Evolutionary conservation across 1,139 yeast genomes (phyloP).

Genomic region (Diutina siamensis): DNA sequence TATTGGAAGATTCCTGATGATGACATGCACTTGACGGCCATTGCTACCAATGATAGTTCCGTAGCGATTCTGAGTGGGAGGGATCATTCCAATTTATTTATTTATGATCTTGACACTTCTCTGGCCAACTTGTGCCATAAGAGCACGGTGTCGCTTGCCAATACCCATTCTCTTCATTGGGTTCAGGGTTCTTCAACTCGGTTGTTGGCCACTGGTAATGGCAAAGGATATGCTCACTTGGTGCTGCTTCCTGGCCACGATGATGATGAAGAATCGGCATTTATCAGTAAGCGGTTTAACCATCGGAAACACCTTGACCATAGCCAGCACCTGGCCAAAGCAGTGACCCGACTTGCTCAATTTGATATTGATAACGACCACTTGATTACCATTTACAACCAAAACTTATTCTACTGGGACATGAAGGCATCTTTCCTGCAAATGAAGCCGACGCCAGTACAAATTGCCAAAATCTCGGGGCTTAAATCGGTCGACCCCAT

Average conservation of each 20-base stretch:
- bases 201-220: constrained; percentile 59
- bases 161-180: constrained; percentile 59
- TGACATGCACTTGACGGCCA: constrained; percentile 43
- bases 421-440: constrained; percentile 39
- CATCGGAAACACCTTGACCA: constrained; percentile 48
- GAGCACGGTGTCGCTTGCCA: constrained; percentile 62
- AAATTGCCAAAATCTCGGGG: constrained; percentile 43
- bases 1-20: constrained; percentile 68
- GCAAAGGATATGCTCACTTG: constrained; percentile 56
- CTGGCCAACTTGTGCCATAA: constrained; percentile 51
- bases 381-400: constrained; percentile 44
- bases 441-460: constrained; percentile 31
- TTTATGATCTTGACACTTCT: constrained; percentile 43
- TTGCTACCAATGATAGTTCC: constrained; percentile 29
- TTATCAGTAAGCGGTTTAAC: constrained; percentile 62
- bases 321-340: constrained; percentile 11
- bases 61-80: constrained; percentile 61
- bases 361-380: constrained; percentile 24
- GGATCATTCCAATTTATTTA: constrained; percentile 42
- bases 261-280: constrained; percentile 41
- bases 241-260: constrained; percentile 41
- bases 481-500: constrained; percentile 42
- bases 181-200: neutral
- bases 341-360: constrained; percentile 22
- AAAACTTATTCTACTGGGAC: constrained; percentile 66